Evolutionary conservation across 1,284 basidiomycete species (phyloP), one percentile per base, ranked within the genome.

Genomic region (Xanthoconium separans): DNA sequence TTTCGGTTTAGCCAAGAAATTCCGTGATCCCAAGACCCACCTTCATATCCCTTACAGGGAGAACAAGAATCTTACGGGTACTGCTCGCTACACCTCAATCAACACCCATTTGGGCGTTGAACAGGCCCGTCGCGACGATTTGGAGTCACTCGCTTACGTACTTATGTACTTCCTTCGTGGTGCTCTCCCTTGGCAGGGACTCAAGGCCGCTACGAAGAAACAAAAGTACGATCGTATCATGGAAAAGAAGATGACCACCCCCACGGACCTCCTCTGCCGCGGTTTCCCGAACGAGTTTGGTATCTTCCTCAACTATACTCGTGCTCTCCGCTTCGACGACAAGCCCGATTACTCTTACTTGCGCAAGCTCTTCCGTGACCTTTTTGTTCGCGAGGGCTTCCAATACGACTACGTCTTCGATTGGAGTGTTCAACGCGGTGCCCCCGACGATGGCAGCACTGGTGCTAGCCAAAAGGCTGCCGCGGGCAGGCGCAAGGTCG

Each of bases 191-290:
- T 98, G 95, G 95, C 95, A 98, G 74, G 95, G 95, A 52, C 84
- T 98, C 70, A 97, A 98, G 80, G 95, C 95, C 58, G 95, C 95
- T 36, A 97, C 95, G 55, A 98, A 97, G 89, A 98, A 98, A 85
- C 95, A 98, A 80, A 98, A 98, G 79, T 97, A 98, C 76, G 95
- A 98, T 73, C 87, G 94, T 55, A 98, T 98, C 78, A 97, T 97
- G 94, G 95, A 98, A 79, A 98, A 98, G 86, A 95, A 98, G 84
- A 98, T 98, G 95, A 97, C 95, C 31, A 97, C 95, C 0, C 93
- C 95, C 20, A 98, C 94, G 54, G 94, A 97, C 70, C 81, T 95
- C 54, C 84, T 98, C 27, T 97, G 95, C 79, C 93, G 94, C 63
- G 93, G 93, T 31, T 97, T 95, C 84, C 95, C 95, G 61, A 95